Evolutionary conservation across 441 rosid genomes (phyloP).

Genomic region (Capsella rubella): DNA sequence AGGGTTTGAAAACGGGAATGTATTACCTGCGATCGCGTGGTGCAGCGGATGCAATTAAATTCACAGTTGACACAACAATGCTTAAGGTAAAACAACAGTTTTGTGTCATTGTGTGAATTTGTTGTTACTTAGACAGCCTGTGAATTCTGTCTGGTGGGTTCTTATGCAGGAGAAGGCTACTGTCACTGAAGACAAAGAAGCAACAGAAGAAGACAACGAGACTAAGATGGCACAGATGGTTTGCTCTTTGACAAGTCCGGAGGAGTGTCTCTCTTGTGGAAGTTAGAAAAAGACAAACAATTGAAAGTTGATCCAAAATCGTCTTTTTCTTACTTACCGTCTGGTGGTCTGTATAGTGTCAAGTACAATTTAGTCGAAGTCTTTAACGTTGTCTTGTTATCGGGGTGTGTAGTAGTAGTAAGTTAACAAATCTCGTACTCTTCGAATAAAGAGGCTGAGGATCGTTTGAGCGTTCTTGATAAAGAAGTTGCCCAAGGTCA

Average conservation of each 20-base stretch:
- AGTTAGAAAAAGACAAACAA: constrained; percentile 47
- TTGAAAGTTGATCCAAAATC: too few relatives aligned
- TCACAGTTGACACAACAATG: constrained; percentile 77
- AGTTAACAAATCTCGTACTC: background rate
- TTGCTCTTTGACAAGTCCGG: constrained; percentile 79
- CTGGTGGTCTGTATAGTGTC: background rate
- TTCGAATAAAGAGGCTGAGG: background rate
- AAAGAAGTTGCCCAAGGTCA: background rate
- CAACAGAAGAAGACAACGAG: constrained; percentile 45
- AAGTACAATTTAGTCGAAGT: background rate
- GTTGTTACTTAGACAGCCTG: background rate
- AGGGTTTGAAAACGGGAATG: constrained; percentile 94
- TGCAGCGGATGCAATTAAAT: constrained; percentile 93
- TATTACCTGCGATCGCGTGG: constrained; percentile 85
- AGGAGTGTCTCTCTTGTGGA: constrained; percentile 87
- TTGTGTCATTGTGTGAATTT: background rate
- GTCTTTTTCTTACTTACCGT: background rate
- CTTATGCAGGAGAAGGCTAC: constrained; percentile 49
- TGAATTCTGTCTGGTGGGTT: background rate
- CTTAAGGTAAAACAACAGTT: constrained; percentile 50
- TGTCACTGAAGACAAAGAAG: constrained; percentile 7
- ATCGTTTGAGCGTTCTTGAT: background rate
- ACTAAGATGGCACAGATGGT: constrained; percentile 80
- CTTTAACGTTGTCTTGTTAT: background rate
- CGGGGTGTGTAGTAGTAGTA: background rate